Evolutionary conservation across 2,329 filamentous ascomycete genomes (phyloP).

Genomic region (Venturia effusa): DNA sequence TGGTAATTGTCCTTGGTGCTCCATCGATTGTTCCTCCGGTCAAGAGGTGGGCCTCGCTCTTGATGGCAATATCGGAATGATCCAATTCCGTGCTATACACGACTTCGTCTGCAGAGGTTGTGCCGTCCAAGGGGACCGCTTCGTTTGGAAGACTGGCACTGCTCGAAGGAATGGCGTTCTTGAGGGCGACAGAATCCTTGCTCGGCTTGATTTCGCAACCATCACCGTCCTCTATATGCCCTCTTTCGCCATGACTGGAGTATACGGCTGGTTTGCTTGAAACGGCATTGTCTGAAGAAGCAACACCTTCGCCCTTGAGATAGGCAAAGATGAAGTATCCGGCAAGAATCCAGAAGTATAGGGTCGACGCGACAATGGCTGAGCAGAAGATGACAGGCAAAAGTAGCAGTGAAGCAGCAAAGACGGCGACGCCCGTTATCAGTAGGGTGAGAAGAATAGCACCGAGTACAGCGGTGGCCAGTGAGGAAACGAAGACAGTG

Average conservation of each 20-base stretch:
- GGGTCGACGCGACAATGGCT: conserved; percentile 47
- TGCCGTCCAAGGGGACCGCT: background rate
- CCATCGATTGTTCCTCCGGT: background rate
- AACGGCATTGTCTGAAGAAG: background rate
- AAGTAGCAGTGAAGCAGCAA: conserved; percentile 55
- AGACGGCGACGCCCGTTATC: conserved; percentile 58
- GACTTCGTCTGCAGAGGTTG: background rate
- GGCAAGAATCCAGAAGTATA: conserved; percentile 58
- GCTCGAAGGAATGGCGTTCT: background rate
- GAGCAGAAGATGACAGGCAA: conserved; percentile 59
- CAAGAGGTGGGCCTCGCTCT: background rate
- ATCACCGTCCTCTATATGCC: background rate
- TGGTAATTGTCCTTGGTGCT: background rate
- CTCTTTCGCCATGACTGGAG: background rate
- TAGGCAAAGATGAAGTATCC: conserved; percentile 38
- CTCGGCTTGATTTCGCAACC: background rate
- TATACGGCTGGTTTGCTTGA: background rate
- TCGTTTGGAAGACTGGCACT: background rate
- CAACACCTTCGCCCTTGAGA: background rate
- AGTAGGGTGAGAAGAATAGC: conserved; percentile 40
- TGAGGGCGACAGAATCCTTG: background rate
- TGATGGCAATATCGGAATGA: background rate
- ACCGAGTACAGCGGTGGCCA: conserved; percentile 47
- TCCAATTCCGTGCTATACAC: background rate
- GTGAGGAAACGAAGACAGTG: conserved; percentile 50